Base-by-base conservation (phyloP, 169 alveolate species). In the Plasmodium berghei region DNA sequence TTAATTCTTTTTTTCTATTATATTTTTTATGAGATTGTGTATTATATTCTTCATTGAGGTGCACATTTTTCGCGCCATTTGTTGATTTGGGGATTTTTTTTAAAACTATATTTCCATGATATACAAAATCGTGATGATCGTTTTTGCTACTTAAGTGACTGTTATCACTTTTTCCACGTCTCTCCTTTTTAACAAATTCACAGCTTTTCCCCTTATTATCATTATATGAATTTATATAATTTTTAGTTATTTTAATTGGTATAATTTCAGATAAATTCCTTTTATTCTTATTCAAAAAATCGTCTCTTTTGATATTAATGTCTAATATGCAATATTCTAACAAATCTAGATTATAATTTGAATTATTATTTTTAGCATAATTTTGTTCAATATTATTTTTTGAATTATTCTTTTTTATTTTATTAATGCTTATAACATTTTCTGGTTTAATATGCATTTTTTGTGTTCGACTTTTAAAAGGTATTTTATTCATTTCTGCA, bases 311-410 rank as follows among this genome's bases (percentile, higher is more conserved):
- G 16, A 73, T 73, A 45, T 22, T 58, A 16, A 59, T 40, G 22
- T 18, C 72, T 73, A 52, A 73, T 42, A 58, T 8, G 61, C 26
- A 55, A 73, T 59, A 73, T 28, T 73, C 87, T 12, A 56, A n/a
- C 10, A 63, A 10, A 9, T 18, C 69, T 2, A 1, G 10, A 56
- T 28, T 18, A 45, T 28, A 59, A 56, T 58, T 73, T 42, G 54
- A 48, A 10, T 59, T 45, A 18, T 42, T 26, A 26, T 59, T 45
- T 56, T 73, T 45, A 24, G 10, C 61, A n/a, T 18, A 10, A 8
- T 42, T 58, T 5, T 73, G 46, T 40, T n/a, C 45, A 40, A 18
- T 9, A 22, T 71, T 14, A 20, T 34, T 56, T 5, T 1, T 59
- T 42, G 14, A 61, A 28, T 52, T 73, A 28, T 22, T 49, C 34